A percentile compares a stretch with the other conserved stretches of the same genome.
Evolutionary conservation across 495 filamentous ascomycete species (phyloP).

Genomic region (Aspergillus sclerotioniger): DNA sequence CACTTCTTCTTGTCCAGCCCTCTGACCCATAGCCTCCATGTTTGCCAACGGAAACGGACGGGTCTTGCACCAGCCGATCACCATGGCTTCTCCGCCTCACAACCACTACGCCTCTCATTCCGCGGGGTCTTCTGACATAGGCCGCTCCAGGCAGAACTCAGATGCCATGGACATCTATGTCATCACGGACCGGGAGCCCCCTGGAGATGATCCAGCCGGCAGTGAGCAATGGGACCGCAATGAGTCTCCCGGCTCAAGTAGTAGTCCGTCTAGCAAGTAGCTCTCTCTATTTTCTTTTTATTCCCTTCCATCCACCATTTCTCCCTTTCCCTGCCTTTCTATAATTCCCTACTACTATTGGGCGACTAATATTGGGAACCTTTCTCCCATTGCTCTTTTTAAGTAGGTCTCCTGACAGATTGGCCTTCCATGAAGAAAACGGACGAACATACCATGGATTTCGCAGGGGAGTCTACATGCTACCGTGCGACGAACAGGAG

Average conservation of each 20-base stretch:
- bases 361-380: slow-evolving; percentile 20
- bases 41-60: slow-evolving; percentile 19
- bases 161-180: slow-evolving; percentile 45
- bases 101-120: slow-evolving; percentile 33
- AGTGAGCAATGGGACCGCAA: slow-evolving; percentile 30
- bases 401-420: slow-evolving; percentile 41
- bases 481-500: slow-evolving; percentile 59
- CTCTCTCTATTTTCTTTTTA: slow-evolving; percentile 18
- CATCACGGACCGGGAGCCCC: slow-evolving; percentile 38
- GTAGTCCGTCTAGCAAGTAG: slow-evolving; percentile 35
- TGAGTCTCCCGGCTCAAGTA: slow-evolving; percentile 27
- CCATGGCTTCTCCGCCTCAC: slow-evolving; percentile 20
- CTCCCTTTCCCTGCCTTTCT: not conserved
- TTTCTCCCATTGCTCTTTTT: slow-evolving; percentile 1
- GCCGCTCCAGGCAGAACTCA: slow-evolving; percentile 38
- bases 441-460: slow-evolving; percentile 49
- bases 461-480: slow-evolving; percentile 48
- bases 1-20: not conserved
- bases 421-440: slow-evolving; percentile 43
- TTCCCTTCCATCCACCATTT: not conserved
- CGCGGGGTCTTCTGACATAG: slow-evolving; percentile 28
- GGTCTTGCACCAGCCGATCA: slow-evolving; percentile 15
- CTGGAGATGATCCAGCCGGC: slow-evolving; percentile 22
- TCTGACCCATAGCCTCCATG: slow-evolving; percentile 12
- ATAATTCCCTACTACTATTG: not conserved